A percentile compares a stretch with the other conserved stretches of the same genome.
These are phyloP conservation scores for Oemleria cerasiformis DNA, from an alignment of 306 rosid species.

Conservation along the genomic window DNA sequence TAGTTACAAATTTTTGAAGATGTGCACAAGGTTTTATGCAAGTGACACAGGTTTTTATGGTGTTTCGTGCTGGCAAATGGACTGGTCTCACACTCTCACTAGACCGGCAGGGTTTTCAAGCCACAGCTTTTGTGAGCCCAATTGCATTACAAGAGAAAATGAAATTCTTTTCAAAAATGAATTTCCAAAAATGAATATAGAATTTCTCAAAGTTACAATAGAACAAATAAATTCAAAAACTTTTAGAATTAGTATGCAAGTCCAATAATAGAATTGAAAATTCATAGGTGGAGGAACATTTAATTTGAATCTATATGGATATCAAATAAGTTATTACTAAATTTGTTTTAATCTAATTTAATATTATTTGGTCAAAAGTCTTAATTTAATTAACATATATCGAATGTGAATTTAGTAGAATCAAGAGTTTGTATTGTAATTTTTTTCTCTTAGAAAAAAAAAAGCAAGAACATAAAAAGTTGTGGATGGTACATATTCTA, in stretches of 20 bases:
- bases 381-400: neutral
- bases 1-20: neutral
- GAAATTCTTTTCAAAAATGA: neutral
- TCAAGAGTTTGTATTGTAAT: neutral
- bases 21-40: neutral
- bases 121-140: neutral
- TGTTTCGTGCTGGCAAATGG: neutral
- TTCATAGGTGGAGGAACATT: neutral
- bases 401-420: neutral
- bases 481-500: too few species aligned
- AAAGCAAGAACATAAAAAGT: too few species aligned
- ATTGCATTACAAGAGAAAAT: neutral
- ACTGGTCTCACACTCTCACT: neutral
- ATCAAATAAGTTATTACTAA: neutral
- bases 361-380: too few species aligned
- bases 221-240: neutral
- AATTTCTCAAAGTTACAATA: neutral
- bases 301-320: neutral
- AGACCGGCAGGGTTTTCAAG: neutral
- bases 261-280: too few species aligned
- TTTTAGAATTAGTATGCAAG: neutral
- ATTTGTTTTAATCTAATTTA: neutral
- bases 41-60: constrained; percentile 3
- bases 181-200: neutral
- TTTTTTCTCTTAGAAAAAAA: neutral